Conservation (phyloP, 768 basidiomycete genomes). For the Rhodotorula kratochvilovae region DNA sequence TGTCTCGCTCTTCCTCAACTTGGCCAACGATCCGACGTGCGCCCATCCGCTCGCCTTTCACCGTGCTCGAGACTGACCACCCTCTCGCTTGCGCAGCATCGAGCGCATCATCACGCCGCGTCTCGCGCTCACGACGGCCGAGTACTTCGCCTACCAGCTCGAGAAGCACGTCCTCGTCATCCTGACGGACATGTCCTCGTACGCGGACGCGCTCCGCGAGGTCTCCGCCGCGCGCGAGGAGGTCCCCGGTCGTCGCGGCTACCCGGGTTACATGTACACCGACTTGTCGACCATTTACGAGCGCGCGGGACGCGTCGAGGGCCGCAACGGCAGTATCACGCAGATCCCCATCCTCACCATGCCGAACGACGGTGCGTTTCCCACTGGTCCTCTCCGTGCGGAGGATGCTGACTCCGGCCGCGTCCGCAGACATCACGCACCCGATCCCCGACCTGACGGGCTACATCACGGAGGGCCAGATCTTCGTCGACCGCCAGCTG, state of each 20-base stretch:
- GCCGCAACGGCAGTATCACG: slow-evolving; percentile 97
- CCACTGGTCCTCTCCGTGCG: neutral
- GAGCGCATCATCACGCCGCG: slow-evolving; percentile 99
- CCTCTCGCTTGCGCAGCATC: slow-evolving; percentile 62
- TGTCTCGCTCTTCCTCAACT: slow-evolving; percentile 94
- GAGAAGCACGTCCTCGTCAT: slow-evolving; percentile 99
- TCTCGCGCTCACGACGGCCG: slow-evolving; percentile 93
- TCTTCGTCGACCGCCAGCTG: slow-evolving; percentile 94
- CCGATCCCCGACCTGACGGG: slow-evolving; percentile 99
- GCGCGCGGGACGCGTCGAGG: slow-evolving; percentile 95
- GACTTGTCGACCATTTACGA: slow-evolving; percentile 96
- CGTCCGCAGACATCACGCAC: slow-evolving; percentile 86
- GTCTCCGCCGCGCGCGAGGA: slow-evolving; percentile 99
- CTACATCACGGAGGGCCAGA: slow-evolving; percentile 99
- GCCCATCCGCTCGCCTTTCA: slow-evolving; percentile 11
- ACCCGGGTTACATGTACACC: slow-evolving; percentile 72
- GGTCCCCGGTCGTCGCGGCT: slow-evolving; percentile 98
- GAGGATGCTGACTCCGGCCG: neutral
- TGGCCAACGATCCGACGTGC: slow-evolving; percentile 93
- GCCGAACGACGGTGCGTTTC: slow-evolving; percentile 87
- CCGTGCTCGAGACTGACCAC: neutral
- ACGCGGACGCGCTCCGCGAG: slow-evolving; percentile 93
- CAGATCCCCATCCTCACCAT: slow-evolving; percentile 99
- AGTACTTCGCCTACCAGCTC: slow-evolving; percentile 98
- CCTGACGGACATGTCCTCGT: slow-evolving; percentile 97